These are phyloP conservation scores for Begonia fuchsioides DNA, from an alignment of 306 rosid species.

Conservation along the genomic window DNA sequence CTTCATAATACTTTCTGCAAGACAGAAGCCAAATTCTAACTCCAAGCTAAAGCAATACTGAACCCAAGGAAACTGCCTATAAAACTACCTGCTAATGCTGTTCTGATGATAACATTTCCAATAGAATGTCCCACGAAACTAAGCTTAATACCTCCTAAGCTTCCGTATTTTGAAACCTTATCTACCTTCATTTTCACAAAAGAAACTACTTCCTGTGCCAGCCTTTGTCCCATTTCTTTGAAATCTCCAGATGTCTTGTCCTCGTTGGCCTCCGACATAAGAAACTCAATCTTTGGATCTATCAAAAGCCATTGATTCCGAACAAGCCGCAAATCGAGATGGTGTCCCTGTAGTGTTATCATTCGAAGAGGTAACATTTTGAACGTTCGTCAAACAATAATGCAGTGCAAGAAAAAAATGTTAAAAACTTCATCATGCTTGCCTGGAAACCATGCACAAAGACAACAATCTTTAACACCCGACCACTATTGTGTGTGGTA, in stretches of 20 bases:
- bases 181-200: conserved; percentile 73
- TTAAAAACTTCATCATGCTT: conserved; percentile 17
- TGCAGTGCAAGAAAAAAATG: background rate
- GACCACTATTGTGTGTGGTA: conserved; percentile 26
- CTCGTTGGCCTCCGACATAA: conserved; percentile 87
- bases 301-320: conserved; percentile 87
- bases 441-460: conserved; percentile 99
- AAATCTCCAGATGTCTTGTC: conserved; percentile 87
- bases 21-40: conserved; percentile 16
- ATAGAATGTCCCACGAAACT: conserved; percentile 98
- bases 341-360: conserved; percentile 65
- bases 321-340: conserved; percentile 77
- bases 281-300: conserved; percentile 72
- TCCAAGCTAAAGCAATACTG: conserved; percentile 12
- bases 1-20: conserved; percentile 78
- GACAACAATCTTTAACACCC: conserved; percentile 64
- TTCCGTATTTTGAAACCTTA: conserved; percentile 46
- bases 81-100: conserved; percentile 80
- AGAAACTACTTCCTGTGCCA: conserved; percentile 68
- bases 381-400: background rate
- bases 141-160: conserved; percentile 51
- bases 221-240: conserved; percentile 88
- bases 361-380: background rate
- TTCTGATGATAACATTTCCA: conserved; percentile 79
- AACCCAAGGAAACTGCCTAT: conserved; percentile 7